Evolutionary conservation across 768 basidiomycete species (phyloP).

Genomic region (Trametes coccinea): DNA sequence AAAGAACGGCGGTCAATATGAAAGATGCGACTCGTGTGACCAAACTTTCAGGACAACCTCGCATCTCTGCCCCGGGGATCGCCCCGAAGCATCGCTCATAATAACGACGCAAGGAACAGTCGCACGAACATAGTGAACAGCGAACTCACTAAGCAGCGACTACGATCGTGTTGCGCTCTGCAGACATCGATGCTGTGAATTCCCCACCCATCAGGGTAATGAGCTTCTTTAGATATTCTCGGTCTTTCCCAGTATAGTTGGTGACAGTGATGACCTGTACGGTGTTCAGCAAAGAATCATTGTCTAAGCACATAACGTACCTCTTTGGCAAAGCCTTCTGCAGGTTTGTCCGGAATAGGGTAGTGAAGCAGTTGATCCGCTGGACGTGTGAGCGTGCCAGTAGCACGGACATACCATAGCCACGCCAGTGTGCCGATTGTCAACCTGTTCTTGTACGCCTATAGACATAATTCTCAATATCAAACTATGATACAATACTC

Average conservation of each 20-base stretch:
- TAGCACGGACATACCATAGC: conserved; percentile 77
- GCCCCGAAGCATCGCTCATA: too few relatives aligned
- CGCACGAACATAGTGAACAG: background rate
- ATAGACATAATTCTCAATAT: background rate
- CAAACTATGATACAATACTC: background rate
- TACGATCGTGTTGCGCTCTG: conserved; percentile 67
- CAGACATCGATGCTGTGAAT: conserved; percentile 83
- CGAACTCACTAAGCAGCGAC: conserved; percentile 78
- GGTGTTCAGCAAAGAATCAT: background rate
- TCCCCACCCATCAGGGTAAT: conserved; percentile 74
- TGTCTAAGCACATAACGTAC: conserved; percentile 42
- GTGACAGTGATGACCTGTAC: conserved; percentile 77
- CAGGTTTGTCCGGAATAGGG: conserved; percentile 64
- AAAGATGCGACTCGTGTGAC: too few relatives aligned
- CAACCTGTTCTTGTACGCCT: conserved; percentile 63
- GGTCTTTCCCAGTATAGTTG: conserved; percentile 83
- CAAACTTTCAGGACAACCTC: too few relatives aligned
- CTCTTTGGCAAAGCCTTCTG: conserved; percentile 59
- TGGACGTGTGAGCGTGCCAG: conserved; percentile 60
- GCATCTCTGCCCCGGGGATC: too few relatives aligned
- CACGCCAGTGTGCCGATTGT: conserved; percentile 80
- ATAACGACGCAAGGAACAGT: background rate
- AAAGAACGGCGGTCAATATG: too few relatives aligned
- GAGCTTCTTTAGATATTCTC: conserved; percentile 86
- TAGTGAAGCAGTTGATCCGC: conserved; percentile 82